Base-by-base conservation (phyloP, 306 rosid genomes). In the Cucumis hystrix region DNA sequence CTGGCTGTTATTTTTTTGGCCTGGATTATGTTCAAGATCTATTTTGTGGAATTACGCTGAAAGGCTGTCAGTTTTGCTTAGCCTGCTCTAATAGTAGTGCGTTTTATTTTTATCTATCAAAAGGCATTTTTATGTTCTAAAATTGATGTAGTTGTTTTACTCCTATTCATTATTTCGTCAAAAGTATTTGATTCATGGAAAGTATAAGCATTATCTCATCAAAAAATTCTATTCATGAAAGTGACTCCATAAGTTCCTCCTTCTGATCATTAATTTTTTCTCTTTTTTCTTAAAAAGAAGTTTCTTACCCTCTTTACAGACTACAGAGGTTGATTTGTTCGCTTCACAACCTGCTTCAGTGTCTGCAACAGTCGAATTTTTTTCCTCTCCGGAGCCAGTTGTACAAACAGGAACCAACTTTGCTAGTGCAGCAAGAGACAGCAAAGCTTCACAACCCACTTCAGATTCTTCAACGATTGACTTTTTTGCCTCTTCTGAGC, bases 321-420 rank as follows among this genome's bases (percentile, higher is more conserved):
- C 65, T 63, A 85, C 64, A 56, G 88, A 85, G 54, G 89, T 87
- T 78, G 96, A 96, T 89, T 89, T 88, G 23, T 96, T 96, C 83
- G 91, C 91, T 39, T 81, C 98, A 30, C 88, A 85, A 70, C 89
- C 97, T 39, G 80, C 93, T 83, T 57, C 95, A 7, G 83, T 82
- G 79, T 63, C 93, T 71, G 77, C 98, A 68, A 80, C 93, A 11
- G 92, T 91, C 55, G 91, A 92, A 81, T 86, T 89, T 80, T 89
- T 96, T 83, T 83, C 92, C n/a, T 55, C 82, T 77, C 83, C 96
- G 37, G 89, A 86, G 75, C 88, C 90, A 35, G 92, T 82, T 81
- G 73, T 78, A 80, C 97, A 85, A 80, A 83, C 90, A 81, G 90
- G 84, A 67, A 79, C 78, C 54, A 89, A 89, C 85, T 75, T 83